Base-by-base conservation (phyloP, 441 rosid genomes). In the Syzygium malaccense region DNA sequence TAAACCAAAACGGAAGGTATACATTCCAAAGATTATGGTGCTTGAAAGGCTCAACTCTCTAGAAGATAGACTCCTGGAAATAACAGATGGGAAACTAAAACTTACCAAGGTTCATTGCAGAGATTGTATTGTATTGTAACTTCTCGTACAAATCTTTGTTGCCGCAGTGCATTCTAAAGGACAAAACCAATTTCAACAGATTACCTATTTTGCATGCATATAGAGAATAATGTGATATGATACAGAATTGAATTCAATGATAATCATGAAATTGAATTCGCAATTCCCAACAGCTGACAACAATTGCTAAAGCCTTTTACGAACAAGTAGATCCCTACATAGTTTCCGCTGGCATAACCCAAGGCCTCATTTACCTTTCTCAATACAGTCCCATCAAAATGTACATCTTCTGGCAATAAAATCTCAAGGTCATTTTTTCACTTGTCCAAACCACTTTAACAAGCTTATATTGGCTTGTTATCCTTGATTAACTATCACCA, bases 71-170 rank as follows among this genome's bases (percentile, higher is more conserved):
- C 51, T 75, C 53, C 83, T 41, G 83, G n/a, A 41, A 41, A 75
- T 54, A 84, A 80, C 17, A 91, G 85, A 86, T 64, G 45, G 88
- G 87, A 64, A 55, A 80, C 53, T 89, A 78, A 91, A 87, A 88
- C 89, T 64, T 97, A 98, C 99, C 99, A 98, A 64, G 99, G 99
- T 92, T 98, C 99, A 93, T 98, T 96, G 95, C 99, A 98, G 90
- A 98, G 98, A 91, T 97, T 98, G 96, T 97, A 98, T 88, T 98
- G 99, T 90, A 98, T 96, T 57, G 99, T 97, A 78, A 98, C 99
- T 94, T 98, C 99, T 55, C 99, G 96, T 60, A 97, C 99, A 94
- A 95, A 98, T 92, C 97, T 94, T 91, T 98, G 99, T 87, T 97
- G 99, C 90, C 99, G 94, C 93, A 97, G 90, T 86, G 99, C 99